Conservation (phyloP, 1,139 yeast species). For the Yamadazyma membranifaciens region DNA sequence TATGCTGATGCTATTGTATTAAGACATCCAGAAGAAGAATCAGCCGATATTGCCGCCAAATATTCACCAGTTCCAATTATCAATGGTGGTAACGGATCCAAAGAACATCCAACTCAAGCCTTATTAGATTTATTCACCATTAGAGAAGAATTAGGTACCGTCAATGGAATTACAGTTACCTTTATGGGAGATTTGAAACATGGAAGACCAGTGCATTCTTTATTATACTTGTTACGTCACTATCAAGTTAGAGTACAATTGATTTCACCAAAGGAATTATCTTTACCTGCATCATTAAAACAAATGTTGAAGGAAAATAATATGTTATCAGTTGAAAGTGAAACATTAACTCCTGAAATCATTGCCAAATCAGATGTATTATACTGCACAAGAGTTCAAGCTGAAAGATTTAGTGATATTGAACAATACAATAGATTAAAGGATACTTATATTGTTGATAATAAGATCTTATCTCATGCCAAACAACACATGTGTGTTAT, state of each 20-base stretch:
- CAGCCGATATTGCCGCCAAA: constrained; percentile 93
- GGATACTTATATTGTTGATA: constrained; percentile 90
- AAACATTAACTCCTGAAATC: constrained; percentile 76
- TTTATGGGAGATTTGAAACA: constrained; percentile 98
- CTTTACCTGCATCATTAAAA: constrained; percentile 72
- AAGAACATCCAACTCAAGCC: constrained; percentile 99
- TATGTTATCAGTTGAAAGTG: constrained; percentile 71
- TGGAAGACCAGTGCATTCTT: constrained; percentile 98
- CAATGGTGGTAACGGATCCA: constrained; percentile 96
- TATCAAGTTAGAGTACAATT: constrained; percentile 93
- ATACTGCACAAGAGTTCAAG: constrained; percentile 97
- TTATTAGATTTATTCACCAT: constrained; percentile 95
- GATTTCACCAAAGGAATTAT: constrained; percentile 86
- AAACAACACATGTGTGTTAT: constrained; percentile 98
- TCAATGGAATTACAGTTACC: constrained; percentile 95
- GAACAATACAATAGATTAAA: constrained; percentile 84
- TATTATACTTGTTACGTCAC: constrained; percentile 84
- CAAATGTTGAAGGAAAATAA: constrained; percentile 63
- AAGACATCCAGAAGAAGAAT: constrained; percentile 92
- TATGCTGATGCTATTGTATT: constrained; percentile 96
- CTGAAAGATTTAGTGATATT: constrained; percentile 82
- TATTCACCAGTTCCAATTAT: constrained; percentile 96
- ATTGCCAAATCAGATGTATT: constrained; percentile 89
- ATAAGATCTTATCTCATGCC: constrained; percentile 85
- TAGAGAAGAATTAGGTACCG: constrained; percentile 98